Percentiles rank a stretch among this genome's conserved stretches.
phyloP scores from a whole-genome alignment of 257 asterid genomes.

The Rehmannia glutinosa region DNA sequence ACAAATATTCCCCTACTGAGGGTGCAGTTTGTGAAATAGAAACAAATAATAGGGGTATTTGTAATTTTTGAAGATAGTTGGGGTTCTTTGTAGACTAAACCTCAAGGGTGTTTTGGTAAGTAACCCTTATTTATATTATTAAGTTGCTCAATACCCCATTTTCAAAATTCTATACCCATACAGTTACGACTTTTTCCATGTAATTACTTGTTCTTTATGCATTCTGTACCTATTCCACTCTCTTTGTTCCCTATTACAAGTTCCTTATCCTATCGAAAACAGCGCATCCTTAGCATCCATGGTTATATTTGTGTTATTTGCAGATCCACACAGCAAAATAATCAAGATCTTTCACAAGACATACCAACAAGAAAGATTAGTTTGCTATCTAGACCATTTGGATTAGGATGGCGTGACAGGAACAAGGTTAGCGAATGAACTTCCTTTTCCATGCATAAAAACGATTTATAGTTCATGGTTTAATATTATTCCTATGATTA shows the following conservation, averaged over 20 bases:
- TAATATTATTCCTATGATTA: background rate
- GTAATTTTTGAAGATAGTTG: background rate
- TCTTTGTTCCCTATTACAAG: background rate
- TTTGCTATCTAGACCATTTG: constrained; percentile 81
- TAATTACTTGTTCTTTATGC: background rate
- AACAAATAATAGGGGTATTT: no score
- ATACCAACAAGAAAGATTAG: constrained; percentile 63
- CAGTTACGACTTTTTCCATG: background rate
- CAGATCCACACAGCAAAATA: constrained; percentile 66
- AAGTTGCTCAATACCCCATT: background rate
- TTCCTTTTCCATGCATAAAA: no score
- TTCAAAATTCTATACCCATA: background rate
- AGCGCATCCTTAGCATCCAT: background rate
- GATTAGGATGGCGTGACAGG: constrained; percentile 87
- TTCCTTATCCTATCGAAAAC: background rate
- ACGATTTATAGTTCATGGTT: background rate
- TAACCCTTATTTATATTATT: background rate
- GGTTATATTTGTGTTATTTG: constrained; percentile 12
- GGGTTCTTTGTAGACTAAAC: background rate
- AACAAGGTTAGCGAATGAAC: constrained; percentile 61
- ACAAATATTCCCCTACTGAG: no score
- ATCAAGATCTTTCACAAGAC: constrained; percentile 61
- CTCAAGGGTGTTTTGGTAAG: background rate
- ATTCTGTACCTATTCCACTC: background rate
- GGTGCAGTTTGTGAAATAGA: no score